Conservation (phyloP, 163 green algal species). For the Scenedesmus sp. region DNA sequence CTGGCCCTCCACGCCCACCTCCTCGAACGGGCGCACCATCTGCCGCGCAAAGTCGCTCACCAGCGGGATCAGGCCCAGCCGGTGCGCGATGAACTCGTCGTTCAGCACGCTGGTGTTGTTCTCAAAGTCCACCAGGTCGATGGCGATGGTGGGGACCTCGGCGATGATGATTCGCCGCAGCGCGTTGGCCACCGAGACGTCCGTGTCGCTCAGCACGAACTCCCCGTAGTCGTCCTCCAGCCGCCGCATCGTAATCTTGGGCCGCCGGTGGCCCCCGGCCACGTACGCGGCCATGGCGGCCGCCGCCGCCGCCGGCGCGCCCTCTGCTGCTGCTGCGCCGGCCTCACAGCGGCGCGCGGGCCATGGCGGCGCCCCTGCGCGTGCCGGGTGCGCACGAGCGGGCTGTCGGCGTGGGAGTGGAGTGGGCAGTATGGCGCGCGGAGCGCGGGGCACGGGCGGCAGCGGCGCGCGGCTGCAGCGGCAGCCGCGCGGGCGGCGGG, state of each 20-base stretch:
- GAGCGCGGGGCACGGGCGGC: no score
- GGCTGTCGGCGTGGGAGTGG: no score
- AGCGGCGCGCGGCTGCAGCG: no score
- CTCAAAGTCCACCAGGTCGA: slow-evolving; percentile 99
- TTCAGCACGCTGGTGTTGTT: slow-evolving; percentile 97
- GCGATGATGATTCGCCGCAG: slow-evolving; percentile 93
- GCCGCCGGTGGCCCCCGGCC: slow-evolving; percentile 37
- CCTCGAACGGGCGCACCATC: slow-evolving; percentile 62
- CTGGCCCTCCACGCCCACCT: slow-evolving; percentile 21
- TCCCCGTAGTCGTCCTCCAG: slow-evolving; percentile 68
- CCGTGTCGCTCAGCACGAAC: slow-evolving; percentile 91
- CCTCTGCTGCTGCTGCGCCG: no score
- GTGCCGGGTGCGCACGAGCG: no score
- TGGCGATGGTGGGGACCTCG: slow-evolving; percentile 98
- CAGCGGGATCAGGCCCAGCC: slow-evolving; percentile 93
- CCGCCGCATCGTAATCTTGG: slow-evolving; percentile 50
- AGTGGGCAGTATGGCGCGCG: no score
- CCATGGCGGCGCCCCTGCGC: no score
- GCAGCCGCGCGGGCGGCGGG: no score
- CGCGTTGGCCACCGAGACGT: slow-evolving; percentile 93
- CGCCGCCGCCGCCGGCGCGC: no score
- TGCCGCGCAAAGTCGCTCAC: slow-evolving; percentile 46
- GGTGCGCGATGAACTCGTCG: slow-evolving; percentile 98
- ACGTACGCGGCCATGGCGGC: slow-evolving; percentile 1
- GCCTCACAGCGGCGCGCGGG: no score